Conservation (phyloP, 2,329 filamentous ascomycete species). For the Epichloe sylvatica region DNA sequence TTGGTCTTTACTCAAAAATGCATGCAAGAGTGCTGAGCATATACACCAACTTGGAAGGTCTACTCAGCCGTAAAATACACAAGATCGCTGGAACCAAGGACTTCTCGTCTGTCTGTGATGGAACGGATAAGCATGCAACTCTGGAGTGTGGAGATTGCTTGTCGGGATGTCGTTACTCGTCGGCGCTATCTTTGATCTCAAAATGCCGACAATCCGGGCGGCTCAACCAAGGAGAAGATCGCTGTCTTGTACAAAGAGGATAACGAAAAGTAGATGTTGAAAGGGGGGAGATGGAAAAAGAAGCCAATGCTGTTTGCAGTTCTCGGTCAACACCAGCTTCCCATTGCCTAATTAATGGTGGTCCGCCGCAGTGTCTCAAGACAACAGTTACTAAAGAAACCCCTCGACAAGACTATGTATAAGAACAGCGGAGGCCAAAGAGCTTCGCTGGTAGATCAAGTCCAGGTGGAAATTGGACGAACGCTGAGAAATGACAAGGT, state of each 20-base stretch:
- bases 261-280: neutral
- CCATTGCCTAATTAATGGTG: neutral
- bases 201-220: neutral
- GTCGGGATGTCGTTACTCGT: neutral
- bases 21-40: no score
- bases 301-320: neutral
- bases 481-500: constrained; percentile 3
- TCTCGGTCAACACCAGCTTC: neutral
- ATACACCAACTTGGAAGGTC: neutral
- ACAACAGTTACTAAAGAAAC: neutral
- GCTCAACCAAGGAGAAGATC: neutral
- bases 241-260: neutral
- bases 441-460: constrained; percentile 1
- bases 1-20: no score
- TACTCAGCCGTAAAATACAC: neutral
- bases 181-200: neutral
- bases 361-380: neutral
- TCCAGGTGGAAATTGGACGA: constrained; percentile 2
- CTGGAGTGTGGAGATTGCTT: neutral
- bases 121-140: neutral
- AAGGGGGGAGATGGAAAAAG: neutral
- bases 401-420: neutral
- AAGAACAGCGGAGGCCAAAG: neutral
- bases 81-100: neutral
- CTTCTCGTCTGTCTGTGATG: neutral